A percentile compares a stretch with the other conserved stretches of the same genome.
Evolutionary conservation across 768 basidiomycete genomes (phyloP).

Genomic region (Astraeus odoratus): DNA sequence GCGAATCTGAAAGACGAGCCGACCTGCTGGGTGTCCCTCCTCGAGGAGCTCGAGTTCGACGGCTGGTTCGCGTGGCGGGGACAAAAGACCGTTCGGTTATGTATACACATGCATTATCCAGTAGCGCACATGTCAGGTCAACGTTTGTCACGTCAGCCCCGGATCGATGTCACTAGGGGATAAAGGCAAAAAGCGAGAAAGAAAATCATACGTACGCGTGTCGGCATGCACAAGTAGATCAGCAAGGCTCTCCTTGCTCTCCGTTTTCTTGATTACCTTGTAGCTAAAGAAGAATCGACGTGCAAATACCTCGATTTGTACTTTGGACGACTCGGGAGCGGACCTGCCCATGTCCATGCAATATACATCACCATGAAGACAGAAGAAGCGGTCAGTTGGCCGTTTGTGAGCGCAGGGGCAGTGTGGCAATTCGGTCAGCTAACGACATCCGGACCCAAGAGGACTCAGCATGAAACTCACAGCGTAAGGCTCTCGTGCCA

Average conservation of each 20-base stretch:
- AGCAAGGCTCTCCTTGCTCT: slow-evolving; percentile 26
- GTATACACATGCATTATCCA: too few relatives aligned
- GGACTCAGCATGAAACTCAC: slow-evolving; percentile 10
- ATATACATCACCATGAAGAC: too few relatives aligned
- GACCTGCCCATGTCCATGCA: slow-evolving; percentile 17
- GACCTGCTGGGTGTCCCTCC: slow-evolving; percentile 26
- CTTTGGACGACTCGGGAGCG: slow-evolving; percentile 24
- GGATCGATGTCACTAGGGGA: too few relatives aligned
- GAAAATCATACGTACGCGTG: slow-evolving; percentile 16
- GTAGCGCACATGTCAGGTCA: too few relatives aligned
- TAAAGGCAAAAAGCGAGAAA: neutral
- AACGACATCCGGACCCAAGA: neutral
- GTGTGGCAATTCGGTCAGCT: neutral
- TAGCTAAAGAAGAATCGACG: slow-evolving; percentile 26
- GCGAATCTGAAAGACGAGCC: slow-evolving; percentile 21
- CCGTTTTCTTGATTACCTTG: slow-evolving; percentile 29
- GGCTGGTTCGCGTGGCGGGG: slow-evolving; percentile 10
- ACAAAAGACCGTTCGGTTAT: neutral
- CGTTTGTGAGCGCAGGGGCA: too few relatives aligned
- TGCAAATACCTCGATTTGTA: slow-evolving; percentile 29
- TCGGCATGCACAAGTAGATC: slow-evolving; percentile 27
- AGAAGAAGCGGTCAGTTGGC: too few relatives aligned
- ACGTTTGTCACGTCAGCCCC: neutral
- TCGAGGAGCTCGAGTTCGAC: slow-evolving; percentile 26
- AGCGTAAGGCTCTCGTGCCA: slow-evolving; percentile 22